Evolutionary conservation across 179 eudicot species (phyloP), one percentile per base, ranked within the genome.

Genomic region (Actinidia chinensis): DNA sequence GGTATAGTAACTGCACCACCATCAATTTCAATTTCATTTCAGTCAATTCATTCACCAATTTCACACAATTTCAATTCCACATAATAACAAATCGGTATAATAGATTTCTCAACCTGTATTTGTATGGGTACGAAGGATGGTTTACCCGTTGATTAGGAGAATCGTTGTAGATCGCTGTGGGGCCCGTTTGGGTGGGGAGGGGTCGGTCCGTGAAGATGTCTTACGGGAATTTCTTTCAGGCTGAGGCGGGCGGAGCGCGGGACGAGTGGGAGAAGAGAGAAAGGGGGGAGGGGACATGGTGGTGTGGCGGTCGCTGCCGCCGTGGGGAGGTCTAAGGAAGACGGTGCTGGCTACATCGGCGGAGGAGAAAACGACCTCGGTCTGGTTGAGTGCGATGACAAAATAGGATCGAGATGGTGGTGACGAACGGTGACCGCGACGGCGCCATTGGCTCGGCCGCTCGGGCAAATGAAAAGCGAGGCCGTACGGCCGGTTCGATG

Each of bases 91-190:
- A 8, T 59, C 13, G 10, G 28, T 59, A 7, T 33, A 25, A 13
- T 13, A n/a, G 61, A 56, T 17, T 56, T 56, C 61, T 2, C 68
- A 75, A 9, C 44, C 33, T 44, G 50, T 20, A 54, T 12, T 11
- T 63, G 52, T 1, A 58, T 46, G 8, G 0, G 25, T 20, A 52
- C 22, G 28, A 8, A 4, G n/a, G 10, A 54, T 12, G 9, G 44
- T 20, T 13, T 71, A 94, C 98, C 98, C 97, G 82, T 91, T 90
- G 68, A 79, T 71, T 3, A 92, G 89, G 71, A 93, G 95, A 87
- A n/a, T 92, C 97, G 69, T 94, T 97, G 75, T 86, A 83, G 73
- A 94, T 91, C 84, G 73, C 97, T 94, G 48, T 87, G 90, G 54
- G 97, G n/a, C n/a, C n/a, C 93, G 67, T 80, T 92, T 20, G 88